Base-by-base conservation (phyloP, 352 stramenopile genomes). In the Phytophthora ramorum region DNA sequence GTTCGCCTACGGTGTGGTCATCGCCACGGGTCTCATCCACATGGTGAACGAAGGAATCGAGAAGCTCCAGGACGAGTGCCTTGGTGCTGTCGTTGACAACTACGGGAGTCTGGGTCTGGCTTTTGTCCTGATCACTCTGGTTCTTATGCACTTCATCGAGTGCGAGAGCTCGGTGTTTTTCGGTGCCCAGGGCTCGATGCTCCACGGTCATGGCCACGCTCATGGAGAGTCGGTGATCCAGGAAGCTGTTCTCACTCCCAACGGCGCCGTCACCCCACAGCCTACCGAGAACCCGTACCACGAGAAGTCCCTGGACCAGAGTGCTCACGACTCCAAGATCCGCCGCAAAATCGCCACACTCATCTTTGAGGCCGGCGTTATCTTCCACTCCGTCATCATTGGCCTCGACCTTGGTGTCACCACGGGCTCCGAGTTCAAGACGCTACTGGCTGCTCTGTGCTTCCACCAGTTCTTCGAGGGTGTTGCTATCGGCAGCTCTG, bases 401-500 rank as follows among this genome's bases (percentile, higher is more conserved):
- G 85, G 83, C 22, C 48, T 92, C 10, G 73, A 88, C 55, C 59
- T 93, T 7, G 81, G 79, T 10, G 78, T 92, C 22, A 78, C 81
- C 10, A 58, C 58, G 0, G 73, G 74, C 14, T 59, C 68, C 3
- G 69, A 82, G 19, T 91, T 90, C 72, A 78, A 78, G 63, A 83
- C 79, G 26, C 71, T 91, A 32, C 70, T 93, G 7, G 79, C 67
- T 3, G 85, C 81, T 16, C 72, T 93, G 30, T 81, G 78, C 60
- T 89, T 93, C 70, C 81, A 92, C 59, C 85, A 92, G 66, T 91
- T 93, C 66, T 92, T 92, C 61, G 79, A 91, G 34, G 83, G 81
- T 61, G 74, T 92, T 43, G 78, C 83, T 7, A 74, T 93, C 34
- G 71, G 83, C 38, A 74, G 66, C 41, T 80, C 63, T 46, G 75